Evolutionary conservation across 768 basidiomycete species (phyloP).

Genomic region (Auriscalpium orientale): DNA sequence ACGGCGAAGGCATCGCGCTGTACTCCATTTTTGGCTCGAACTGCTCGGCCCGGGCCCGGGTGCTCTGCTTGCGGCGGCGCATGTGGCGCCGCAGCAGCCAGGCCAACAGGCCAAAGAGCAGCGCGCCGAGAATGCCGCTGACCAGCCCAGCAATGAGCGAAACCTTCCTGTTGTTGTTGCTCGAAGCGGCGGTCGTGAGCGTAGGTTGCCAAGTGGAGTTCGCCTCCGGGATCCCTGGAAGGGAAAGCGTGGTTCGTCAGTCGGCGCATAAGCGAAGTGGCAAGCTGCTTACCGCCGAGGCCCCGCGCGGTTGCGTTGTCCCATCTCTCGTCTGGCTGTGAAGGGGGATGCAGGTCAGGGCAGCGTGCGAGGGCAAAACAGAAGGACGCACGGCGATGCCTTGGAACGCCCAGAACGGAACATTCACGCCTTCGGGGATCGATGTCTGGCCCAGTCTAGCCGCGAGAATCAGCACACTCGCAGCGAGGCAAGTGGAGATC

Average conservation of each 20-base stretch:
- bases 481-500: neutral
- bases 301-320: slow-evolving; percentile 3
- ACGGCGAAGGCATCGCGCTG: too few species aligned
- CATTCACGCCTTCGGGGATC: neutral
- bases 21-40: neutral
- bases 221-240: neutral
- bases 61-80: neutral
- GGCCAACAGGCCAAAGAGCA: neutral
- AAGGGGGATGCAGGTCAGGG: neutral
- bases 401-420: slow-evolving; percentile 6
- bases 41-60: neutral
- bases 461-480: neutral
- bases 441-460: too few species aligned
- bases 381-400: neutral
- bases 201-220: too few species aligned
- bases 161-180: neutral
- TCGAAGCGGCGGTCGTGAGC: neutral
- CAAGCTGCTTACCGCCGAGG: neutral
- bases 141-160: neutral
- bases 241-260: neutral
- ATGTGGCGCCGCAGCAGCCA: neutral
- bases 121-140: neutral
- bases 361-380: neutral
- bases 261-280: neutral
- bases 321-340: slow-evolving; percentile 1